Conservation (phyloP, 805 yeast species). For the Zygoascus tannicola region DNA sequence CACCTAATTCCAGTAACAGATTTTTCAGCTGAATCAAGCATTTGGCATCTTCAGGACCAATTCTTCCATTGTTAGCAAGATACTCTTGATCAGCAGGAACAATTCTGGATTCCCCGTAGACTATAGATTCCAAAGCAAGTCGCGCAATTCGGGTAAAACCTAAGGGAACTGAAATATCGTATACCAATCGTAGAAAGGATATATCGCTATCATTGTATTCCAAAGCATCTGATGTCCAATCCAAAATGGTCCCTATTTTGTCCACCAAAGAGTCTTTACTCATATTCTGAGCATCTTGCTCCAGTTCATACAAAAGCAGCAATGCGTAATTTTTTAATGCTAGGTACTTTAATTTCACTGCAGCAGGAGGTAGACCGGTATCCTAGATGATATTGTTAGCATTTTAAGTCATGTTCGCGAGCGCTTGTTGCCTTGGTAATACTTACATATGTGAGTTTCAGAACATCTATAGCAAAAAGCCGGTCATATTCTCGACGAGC, state of each 20-base stretch:
- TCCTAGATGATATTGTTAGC: constrained; percentile 11
- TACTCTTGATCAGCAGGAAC: constrained; percentile 11
- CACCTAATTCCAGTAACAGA: constrained; percentile 13
- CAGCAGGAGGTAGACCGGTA: constrained; percentile 49
- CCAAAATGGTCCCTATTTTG: constrained; percentile 38
- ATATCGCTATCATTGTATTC: constrained; percentile 20
- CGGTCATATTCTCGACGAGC: constrained; percentile 51
- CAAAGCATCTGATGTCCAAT: constrained; percentile 57
- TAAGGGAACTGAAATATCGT: constrained; percentile 12
- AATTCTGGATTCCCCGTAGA: constrained; percentile 12
- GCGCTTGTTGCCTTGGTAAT: not conserved
- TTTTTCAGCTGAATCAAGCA: constrained; percentile 15
- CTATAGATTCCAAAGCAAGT: constrained; percentile 17
- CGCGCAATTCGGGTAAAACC: constrained; percentile 19
- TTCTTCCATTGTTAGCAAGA: not conserved
- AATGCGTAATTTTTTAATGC: constrained; percentile 77
- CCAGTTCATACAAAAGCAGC: constrained; percentile 41
- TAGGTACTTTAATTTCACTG: constrained; percentile 65
- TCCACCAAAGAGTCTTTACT: constrained; percentile 23
- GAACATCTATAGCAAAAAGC: constrained; percentile 59
- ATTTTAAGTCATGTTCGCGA: not conserved
- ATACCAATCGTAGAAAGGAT: constrained; percentile 15
- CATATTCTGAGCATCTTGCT: constrained; percentile 17
- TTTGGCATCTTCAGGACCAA: constrained; percentile 5
- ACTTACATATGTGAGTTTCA: constrained; percentile 28